Evolutionary conservation across 768 basidiomycete species (phyloP).

Genomic region (Termitomyces sp.): DNA sequence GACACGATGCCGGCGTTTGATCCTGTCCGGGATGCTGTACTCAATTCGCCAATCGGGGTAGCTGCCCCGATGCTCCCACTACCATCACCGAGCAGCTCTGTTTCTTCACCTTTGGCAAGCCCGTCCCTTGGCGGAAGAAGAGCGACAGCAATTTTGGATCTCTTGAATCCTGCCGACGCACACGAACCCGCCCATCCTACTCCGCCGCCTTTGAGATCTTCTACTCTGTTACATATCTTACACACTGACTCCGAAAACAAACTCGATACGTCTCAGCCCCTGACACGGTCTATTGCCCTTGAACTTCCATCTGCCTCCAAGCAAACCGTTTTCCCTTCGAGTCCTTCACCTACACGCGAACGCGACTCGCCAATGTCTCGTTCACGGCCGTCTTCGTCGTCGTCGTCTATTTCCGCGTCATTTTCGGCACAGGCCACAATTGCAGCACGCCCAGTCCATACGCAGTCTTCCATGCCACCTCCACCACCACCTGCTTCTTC

Average conservation of each 20-base stretch:
- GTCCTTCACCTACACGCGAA: conserved; percentile 19
- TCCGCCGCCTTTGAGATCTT: conserved; percentile 31
- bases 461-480: conserved; percentile 25
- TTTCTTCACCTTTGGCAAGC: conserved; percentile 34
- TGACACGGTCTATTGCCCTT: conserved; percentile 18
- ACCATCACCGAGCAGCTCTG: conserved; percentile 17
- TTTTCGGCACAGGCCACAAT: conserved; percentile 9
- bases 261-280: conserved; percentile 24
- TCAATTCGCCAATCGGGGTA: conserved; percentile 64
- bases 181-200: conserved; percentile 18
- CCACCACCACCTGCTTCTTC: conserved; percentile 26
- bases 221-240: conserved; percentile 39
- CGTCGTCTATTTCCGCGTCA: conserved; percentile 22
- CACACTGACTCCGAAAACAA: conserved; percentile 27
- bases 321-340: conserved; percentile 19
- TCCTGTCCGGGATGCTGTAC: conserved; percentile 82
- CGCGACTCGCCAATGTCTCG: conserved; percentile 22
- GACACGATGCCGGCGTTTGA: conserved; percentile 68
- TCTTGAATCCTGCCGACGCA: conserved; percentile 64
- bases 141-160: conserved; percentile 71
- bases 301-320: conserved; percentile 12
- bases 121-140: conserved; percentile 50
- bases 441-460: conserved; percentile 5
- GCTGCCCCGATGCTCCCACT: conserved; percentile 23
- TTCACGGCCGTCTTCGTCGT: conserved; percentile 32